Conservation (phyloP, 2,329 filamentous ascomycete genomes). For the Colletotrichum sp. region DNA sequence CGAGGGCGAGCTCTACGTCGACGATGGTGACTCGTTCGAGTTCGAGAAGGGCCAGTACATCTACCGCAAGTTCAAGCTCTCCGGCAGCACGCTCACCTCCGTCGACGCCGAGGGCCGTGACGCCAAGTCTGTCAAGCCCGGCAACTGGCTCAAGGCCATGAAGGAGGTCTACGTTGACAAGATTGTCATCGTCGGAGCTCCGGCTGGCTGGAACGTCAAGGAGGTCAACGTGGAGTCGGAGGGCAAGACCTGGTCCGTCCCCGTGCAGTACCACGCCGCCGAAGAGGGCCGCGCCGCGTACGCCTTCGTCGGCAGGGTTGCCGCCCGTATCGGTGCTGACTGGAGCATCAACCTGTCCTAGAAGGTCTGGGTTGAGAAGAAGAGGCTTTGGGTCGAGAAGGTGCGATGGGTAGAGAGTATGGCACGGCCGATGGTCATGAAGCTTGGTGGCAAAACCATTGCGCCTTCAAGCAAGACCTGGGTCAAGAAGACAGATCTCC, state of each 20-base stretch:
- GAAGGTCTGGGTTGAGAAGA: neutral
- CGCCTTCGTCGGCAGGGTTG: conserved; percentile 57
- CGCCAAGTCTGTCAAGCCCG: conserved; percentile 60
- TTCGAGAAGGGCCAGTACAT: conserved; percentile 87
- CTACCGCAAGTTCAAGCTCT: conserved; percentile 78
- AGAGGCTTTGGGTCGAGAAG: neutral
- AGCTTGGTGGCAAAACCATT: neutral
- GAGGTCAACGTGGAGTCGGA: conserved; percentile 59
- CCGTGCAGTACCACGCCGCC: conserved; percentile 64
- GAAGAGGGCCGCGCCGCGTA: conserved; percentile 53
- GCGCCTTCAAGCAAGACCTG: neutral
- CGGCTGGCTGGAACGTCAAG: conserved; percentile 70
- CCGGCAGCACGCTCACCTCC: conserved; percentile 66
- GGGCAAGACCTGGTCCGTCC: conserved; percentile 58
- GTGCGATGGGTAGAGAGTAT: neutral
- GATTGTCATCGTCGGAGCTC: conserved; percentile 82
- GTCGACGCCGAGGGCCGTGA: conserved; percentile 66
- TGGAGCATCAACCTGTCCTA: conserved; percentile 49
- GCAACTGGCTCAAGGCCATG: conserved; percentile 81
- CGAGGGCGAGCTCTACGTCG: conserved; percentile 83
- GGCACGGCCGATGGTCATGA: neutral
- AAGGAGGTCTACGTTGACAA: conserved; percentile 79
- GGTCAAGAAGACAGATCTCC: neutral
- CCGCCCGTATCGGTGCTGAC: conserved; percentile 56
- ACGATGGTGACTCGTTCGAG: conserved; percentile 94